Evolutionary conservation across 495 filamentous ascomycete genomes (phyloP).

Genomic region (Aspergillus nidulans): DNA sequence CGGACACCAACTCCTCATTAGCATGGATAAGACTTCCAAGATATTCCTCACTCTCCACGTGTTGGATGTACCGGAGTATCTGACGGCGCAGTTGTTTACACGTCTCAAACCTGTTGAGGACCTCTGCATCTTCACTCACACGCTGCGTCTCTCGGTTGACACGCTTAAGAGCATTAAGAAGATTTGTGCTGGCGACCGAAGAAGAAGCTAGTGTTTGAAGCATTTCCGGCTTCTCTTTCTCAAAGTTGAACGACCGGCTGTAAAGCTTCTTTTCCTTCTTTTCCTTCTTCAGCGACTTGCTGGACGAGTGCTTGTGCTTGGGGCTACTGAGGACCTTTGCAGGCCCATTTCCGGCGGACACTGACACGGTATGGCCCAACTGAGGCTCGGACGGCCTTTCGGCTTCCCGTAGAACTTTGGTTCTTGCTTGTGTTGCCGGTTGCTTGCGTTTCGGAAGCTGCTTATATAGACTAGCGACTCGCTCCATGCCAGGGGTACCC

Average conservation of each 20-base stretch:
- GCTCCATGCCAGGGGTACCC: conserved; percentile 72
- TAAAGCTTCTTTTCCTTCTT: conserved; percentile 42
- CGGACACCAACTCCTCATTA: conserved; percentile 83
- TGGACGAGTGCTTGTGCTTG: conserved; percentile 30
- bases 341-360: conserved; percentile 39
- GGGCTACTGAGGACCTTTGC: conserved; percentile 33
- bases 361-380: conserved; percentile 43
- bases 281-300: conserved; percentile 33
- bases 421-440: conserved; percentile 63
- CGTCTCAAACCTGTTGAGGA: conserved; percentile 71
- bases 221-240: conserved; percentile 81
- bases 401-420: conserved; percentile 75
- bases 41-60: conserved; percentile 78
- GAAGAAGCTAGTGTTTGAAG: conserved; percentile 77
- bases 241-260: conserved; percentile 65
- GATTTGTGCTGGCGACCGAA: conserved; percentile 83
- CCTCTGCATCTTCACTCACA: conserved; percentile 77
- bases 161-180: conserved; percentile 81
- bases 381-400: conserved; percentile 59
- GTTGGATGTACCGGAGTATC: conserved; percentile 83
- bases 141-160: conserved; percentile 88
- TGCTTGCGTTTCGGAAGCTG: conserved; percentile 66
- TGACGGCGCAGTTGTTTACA: conserved; percentile 82
- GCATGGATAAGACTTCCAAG: conserved; percentile 75
- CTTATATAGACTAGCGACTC: conserved; percentile 75